Base-by-base conservation (phyloP, 345 rosid species). In the Dipteronia dyeriana region DNA sequence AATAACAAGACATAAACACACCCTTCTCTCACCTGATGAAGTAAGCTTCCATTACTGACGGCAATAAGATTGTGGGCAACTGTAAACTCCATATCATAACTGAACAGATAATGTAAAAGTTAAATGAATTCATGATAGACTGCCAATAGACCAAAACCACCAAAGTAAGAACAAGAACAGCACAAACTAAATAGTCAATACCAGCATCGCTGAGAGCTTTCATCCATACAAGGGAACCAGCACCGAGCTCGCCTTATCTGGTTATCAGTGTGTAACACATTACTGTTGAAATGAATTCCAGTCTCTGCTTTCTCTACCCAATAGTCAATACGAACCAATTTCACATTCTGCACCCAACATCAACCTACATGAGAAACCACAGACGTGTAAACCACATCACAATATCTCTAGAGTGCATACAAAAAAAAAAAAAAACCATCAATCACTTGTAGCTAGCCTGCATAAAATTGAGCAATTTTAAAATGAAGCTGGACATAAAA, bases 161-260 rank as follows among this genome's bases (percentile, higher is more conserved):
- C 64, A 70, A 61, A 19, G 7, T 6, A 6, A 11, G 73, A 60
- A 45, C 20, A 67, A 14, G 13, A 57, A 17, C 75, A 41, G 56
- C 34, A 74, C 53, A 78, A 78, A 74, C 53, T 10, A 38, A 64
- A 38, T n/a, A 43, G 4, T 43, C 19, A 70, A 68, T 87, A 96
- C 99, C 99, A 87, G 92, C 97, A 96, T 53, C 91, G 88, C 86
- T 96, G 98, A 70, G 84, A 87, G 74, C 83, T 87, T 64, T 91
- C 95, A 65, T 96, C 98, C 47, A 92, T 82, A 79, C 97, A 96
- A 69, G 98, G 99, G 81, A 96, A 94, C 99, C 99, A 96, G 81
- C 97, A 94, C 23, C 98, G 88, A 39, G 98, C 97, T 77, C 98
- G 97, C 84, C 97, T 84, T 76, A 96, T 83, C 80, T 96, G 99